Evolutionary conservation across 371 early-diverging fungal genomes (phyloP).

Genomic region (Mortierella sp.): DNA sequence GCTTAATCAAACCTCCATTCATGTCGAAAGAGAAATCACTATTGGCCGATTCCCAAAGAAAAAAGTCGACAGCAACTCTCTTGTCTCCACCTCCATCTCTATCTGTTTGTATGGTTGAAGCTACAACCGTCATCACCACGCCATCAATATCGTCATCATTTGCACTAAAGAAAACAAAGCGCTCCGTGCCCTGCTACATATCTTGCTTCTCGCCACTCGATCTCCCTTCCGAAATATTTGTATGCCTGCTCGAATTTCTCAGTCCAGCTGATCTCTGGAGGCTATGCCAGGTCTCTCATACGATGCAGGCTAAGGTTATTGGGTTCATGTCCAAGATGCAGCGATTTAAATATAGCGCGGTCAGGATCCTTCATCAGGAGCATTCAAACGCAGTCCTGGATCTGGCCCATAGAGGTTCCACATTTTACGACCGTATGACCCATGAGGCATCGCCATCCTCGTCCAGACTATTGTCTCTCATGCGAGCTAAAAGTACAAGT

Average conservation of each 20-base stretch:
- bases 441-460: constrained; percentile 14
- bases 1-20: neutral
- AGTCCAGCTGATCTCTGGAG: constrained; percentile 46
- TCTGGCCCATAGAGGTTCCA: neutral
- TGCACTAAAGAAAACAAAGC: neutral
- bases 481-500: constrained; percentile 11
- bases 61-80: constrained; percentile 16
- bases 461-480: neutral
- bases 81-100: constrained; percentile 19
- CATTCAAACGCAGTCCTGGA: constrained; percentile 10
- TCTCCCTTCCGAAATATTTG: constrained; percentile 38
- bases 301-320: constrained; percentile 26
- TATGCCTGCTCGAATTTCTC: constrained; percentile 35
- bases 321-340: constrained; percentile 38
- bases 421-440: constrained; percentile 23
- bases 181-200: constrained; percentile 12
- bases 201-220: constrained; percentile 50
- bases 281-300: constrained; percentile 33
- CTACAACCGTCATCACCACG: neutral
- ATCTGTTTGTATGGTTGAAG: constrained; percentile 8
- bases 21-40: constrained; percentile 2
- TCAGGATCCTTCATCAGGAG: constrained; percentile 47
- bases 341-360: constrained; percentile 29
- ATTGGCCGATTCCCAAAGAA: constrained; percentile 15
- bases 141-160: neutral